A percentile compares a stretch with the other conserved stretches of the same genome.
Conservation (phyloP, 306 rosid species). For the Erythrophleum fordii region DNA sequence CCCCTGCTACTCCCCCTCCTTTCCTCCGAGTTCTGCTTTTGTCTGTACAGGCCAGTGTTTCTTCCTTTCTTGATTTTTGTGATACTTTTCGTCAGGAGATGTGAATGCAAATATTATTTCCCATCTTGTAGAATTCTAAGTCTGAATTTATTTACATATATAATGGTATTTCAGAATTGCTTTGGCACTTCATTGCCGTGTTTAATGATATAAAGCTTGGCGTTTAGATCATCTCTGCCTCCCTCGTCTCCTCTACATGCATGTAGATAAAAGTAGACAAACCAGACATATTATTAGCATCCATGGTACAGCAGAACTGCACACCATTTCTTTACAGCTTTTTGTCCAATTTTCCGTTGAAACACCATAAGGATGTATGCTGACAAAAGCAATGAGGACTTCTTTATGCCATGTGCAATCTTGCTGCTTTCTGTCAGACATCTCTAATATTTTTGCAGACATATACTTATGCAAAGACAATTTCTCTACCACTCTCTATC, state of each 20-base stretch:
- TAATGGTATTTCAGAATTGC: no score
- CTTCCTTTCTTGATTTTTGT: no score
- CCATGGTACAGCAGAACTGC: constrained; percentile 33
- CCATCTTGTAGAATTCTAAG: no score
- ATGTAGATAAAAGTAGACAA: constrained; percentile 30
- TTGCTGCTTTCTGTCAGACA: constrained; percentile 48
- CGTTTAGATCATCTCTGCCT: constrained; percentile 16
- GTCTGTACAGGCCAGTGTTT: no score
- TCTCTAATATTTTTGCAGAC: constrained; percentile 42
- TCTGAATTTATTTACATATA: no score
- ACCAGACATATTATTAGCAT: constrained; percentile 35
- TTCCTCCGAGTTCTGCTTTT: no score
- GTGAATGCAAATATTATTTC: no score
- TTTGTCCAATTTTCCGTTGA: constrained; percentile 44
- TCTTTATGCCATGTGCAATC: constrained; percentile 35
- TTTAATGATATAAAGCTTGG: no score
- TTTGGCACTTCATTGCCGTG: not conserved
- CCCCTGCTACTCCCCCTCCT: no score
- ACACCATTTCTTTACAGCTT: constrained; percentile 34
- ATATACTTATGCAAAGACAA: constrained; percentile 35
- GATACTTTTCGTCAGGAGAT: no score
- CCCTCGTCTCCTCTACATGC: constrained; percentile 7
- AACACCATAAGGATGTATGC: constrained; percentile 36
- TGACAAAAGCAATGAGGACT: constrained; percentile 24
- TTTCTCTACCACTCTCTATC: constrained; percentile 19